Base-by-base conservation (phyloP, 2,329 filamentous ascomycete genomes). In the Fusarium haematococcum region DNA sequence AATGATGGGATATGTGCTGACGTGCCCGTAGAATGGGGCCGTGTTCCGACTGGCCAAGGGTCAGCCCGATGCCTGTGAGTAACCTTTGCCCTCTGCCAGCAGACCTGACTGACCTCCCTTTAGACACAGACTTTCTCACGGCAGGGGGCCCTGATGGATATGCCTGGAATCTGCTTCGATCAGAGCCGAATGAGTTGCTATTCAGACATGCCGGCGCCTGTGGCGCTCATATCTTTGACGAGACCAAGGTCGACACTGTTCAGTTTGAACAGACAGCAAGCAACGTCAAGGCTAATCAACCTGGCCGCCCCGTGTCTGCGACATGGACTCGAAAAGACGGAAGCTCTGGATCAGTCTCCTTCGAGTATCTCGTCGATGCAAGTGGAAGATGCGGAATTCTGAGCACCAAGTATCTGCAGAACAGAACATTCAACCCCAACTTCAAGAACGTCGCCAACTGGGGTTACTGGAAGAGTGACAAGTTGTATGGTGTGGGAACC, bases 371-470 rank as follows among this genome's bases (percentile, higher is more conserved):
- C 20, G 76, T 89, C 1, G 86, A 89, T 76, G 87, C 87, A 0
- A 85, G 81, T 60, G 87, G 87, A 4, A 81, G 87, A 14, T 70
- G 68, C 1, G 87, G 86, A 4, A 58, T 89, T 4, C 23, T 88
- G 13, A 83, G 79, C 58, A 88, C 85, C 23, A 86, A 86, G 71
- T 88, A 88, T 70, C 65, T 86, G 27, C 87, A 86, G 78, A 86
- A 87, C 71, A 83, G 87, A 1, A 79, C 77, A 5, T 85, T 80
- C 72, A 89, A 88, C 74, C 70, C 85, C 43, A 84, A 81, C 0
- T 79, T 88, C 23, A 88, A 88, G 79, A 89, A 87, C 65, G 68
- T 87, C 11, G 86, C 87, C 7, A 84, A 70, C 60, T 89, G 86
- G 87, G 84, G 78, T 1, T 89, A 89, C 72, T 89, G 82, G 81